phyloP scores from a whole-genome alignment of 768 basidiomycete genomes.

The Crucibulum laeve region DNA sequence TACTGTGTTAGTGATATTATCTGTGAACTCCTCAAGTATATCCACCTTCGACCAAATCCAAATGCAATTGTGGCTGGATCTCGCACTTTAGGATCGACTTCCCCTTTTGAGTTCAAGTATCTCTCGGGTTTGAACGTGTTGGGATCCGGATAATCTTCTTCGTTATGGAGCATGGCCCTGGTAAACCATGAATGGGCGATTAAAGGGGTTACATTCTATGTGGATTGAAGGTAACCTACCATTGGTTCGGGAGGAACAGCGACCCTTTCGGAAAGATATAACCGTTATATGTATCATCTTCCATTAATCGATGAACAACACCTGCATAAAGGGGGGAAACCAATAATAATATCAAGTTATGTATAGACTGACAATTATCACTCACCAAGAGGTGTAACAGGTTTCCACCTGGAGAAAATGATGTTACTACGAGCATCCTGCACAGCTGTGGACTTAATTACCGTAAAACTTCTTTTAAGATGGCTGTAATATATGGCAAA shows the following conservation, averaged over 20 bases:
- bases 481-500: background rate
- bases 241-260: constrained; percentile 25
- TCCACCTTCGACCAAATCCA: constrained; percentile 23
- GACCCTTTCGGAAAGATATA: constrained; percentile 26
- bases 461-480: background rate
- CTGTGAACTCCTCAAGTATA: background rate
- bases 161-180: constrained; percentile 39
- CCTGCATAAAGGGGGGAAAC: constrained; percentile 7
- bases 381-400: background rate
- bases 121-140: constrained; percentile 37
- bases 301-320: constrained; percentile 22
- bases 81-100: constrained; percentile 9
- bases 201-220: background rate
- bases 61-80: constrained; percentile 15
- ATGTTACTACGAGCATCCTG: background rate
- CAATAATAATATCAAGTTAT: background rate
- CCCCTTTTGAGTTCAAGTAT: constrained; percentile 19
- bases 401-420: background rate
- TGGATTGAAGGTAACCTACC: constrained; percentile 13
- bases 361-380: too few species aligned
- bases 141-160: constrained; percentile 33
- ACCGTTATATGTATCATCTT: constrained; percentile 25
- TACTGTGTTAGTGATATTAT: constrained; percentile 8
- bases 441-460: background rate
- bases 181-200: background rate